Evolutionary conservation across 2,329 filamentous ascomycete genomes (phyloP).

Genomic region (Epichloe brachyelytri): DNA sequence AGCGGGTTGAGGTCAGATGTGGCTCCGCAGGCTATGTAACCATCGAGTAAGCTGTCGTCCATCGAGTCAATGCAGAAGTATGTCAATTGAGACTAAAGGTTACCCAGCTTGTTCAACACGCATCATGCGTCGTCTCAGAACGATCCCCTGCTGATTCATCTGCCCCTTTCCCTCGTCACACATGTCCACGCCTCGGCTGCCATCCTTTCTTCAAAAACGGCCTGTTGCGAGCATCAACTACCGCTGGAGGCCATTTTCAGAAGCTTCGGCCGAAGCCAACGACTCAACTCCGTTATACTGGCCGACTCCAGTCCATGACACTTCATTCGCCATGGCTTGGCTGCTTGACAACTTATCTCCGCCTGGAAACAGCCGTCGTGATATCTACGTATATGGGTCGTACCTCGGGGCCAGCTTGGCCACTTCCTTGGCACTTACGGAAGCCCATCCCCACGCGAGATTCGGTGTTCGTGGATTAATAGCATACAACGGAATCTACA

Average conservation of each 20-base stretch:
- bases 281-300: conserved; percentile 26
- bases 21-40: conserved; percentile 36
- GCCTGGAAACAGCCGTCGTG: conserved; percentile 19
- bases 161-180: conserved; percentile 35
- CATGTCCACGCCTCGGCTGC: conserved; percentile 18
- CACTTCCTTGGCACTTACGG: conserved; percentile 43
- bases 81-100: neutral
- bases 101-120: conserved; percentile 31
- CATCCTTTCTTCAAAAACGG: conserved; percentile 27
- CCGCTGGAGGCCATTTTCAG: conserved; percentile 32
- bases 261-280: conserved; percentile 5
- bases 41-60: conserved; percentile 31
- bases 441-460: conserved; percentile 28
- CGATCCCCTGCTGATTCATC: conserved; percentile 38
- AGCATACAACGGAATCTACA: conserved; percentile 47
- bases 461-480: conserved; percentile 41
- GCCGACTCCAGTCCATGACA: conserved; percentile 46
- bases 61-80: neutral
- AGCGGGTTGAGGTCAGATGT: conserved; percentile 32
- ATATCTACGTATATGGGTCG: conserved; percentile 38
- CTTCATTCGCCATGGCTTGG: conserved; percentile 40
- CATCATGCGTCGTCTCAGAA: conserved; percentile 17
- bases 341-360: conserved; percentile 32
- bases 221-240: conserved; percentile 47
- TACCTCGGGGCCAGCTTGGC: conserved; percentile 46